These are phyloP conservation scores for Paramecium tetraurelia DNA, from an alignment of 73 alveolate species.

Conservation along the genomic window DNA sequence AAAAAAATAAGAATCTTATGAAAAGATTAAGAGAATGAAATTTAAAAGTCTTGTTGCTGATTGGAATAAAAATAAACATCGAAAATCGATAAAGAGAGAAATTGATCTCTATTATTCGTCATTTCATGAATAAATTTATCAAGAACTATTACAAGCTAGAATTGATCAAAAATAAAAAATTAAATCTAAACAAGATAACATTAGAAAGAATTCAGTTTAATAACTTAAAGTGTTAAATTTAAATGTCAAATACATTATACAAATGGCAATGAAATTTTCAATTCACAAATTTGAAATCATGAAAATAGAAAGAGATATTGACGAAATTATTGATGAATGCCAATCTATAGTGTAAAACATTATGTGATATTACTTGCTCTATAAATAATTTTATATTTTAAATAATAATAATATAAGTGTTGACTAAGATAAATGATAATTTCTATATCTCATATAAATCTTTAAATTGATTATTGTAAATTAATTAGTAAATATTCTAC, in stretches of 20 bases:
- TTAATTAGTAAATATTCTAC: too few relatives aligned
- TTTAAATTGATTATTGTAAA: too few relatives aligned
- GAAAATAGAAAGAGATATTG: neutral
- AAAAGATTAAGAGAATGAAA: neutral
- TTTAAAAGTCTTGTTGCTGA: neutral
- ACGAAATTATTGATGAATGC: neutral
- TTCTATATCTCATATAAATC: too few relatives aligned
- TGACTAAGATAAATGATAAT: too few relatives aligned
- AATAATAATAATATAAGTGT: too few relatives aligned
- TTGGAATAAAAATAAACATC: neutral
- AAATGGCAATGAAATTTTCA: neutral
- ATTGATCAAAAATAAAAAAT: neutral
- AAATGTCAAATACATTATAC: neutral
- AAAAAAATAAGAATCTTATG: constrained; percentile 2
- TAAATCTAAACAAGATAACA: neutral
- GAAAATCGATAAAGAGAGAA: neutral
- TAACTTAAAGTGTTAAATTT: neutral
- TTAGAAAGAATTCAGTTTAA: neutral
- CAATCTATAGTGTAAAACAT: neutral
- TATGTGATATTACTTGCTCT: neutral
- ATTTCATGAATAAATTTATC: neutral
- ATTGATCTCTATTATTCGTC: neutral
- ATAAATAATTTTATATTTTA: neutral
- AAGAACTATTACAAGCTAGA: neutral
- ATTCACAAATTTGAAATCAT: neutral